These are phyloP conservation scores for Pleurotus platypus DNA, from an alignment of 768 basidiomycete genomes.

Conservation along the genomic window DNA sequence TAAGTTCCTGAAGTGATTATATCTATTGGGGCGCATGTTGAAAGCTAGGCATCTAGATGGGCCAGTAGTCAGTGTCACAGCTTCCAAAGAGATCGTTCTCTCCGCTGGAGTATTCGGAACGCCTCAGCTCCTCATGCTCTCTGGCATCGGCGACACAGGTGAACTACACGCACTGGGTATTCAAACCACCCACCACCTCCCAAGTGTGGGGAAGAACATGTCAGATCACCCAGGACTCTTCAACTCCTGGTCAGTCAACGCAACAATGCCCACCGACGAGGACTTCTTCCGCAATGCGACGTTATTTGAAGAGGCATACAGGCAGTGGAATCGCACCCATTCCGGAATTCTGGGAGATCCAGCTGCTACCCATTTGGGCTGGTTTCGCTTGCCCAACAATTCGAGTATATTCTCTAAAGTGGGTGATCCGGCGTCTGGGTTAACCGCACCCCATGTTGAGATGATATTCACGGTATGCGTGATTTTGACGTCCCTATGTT, in stretches of 20 bases:
- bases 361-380: constrained; percentile 11
- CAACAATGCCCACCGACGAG: constrained; percentile 11
- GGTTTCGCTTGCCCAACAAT: constrained; percentile 21
- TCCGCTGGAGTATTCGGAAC: constrained; percentile 25
- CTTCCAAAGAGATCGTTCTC: constrained; percentile 22
- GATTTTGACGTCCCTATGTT: too few species aligned
- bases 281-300: constrained; percentile 12
- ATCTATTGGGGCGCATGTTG: too few species aligned
- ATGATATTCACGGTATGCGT: constrained; percentile 24
- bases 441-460: constrained; percentile 30
- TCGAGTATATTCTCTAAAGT: constrained; percentile 23
- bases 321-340: constrained; percentile 14
- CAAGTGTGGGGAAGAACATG: constrained; percentile 24
- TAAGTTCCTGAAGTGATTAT: not conserved
- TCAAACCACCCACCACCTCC: constrained; percentile 12
- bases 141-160: constrained; percentile 20
- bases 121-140: constrained; percentile 18
- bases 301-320: constrained; percentile 2
- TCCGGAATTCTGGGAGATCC: constrained; percentile 15
- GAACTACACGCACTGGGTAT: constrained; percentile 6
- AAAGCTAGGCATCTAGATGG: not conserved
- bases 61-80: constrained; percentile 5
- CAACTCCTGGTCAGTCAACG: constrained; percentile 4
- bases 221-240: constrained; percentile 16
- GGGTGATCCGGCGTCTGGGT: constrained; percentile 32